Conservation (phyloP, 352 stramenopile genomes). For the Globisporangium okanoganense region DNA sequence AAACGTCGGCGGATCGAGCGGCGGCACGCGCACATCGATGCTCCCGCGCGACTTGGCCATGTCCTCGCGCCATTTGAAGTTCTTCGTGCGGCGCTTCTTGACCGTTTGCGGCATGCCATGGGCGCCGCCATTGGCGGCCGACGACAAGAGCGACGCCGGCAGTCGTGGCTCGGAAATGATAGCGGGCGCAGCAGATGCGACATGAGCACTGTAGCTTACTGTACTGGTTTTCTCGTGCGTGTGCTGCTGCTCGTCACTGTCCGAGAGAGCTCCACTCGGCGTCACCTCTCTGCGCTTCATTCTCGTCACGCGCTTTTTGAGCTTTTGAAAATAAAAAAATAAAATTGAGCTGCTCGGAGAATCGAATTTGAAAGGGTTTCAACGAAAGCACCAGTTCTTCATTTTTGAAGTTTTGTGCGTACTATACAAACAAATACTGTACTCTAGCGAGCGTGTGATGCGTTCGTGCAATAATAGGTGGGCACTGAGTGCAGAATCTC, state of each 20-base stretch:
- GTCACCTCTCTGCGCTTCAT: constrained; percentile 13
- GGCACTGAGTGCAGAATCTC: no score
- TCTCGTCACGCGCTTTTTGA: not conserved
- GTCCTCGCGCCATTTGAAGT: constrained; percentile 75
- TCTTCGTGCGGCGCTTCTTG: constrained; percentile 82
- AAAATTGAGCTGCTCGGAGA: no score
- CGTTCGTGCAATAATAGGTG: no score
- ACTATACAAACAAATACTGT: no score
- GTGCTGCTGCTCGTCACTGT: not conserved
- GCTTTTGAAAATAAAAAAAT: no score
- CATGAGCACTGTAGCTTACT: not conserved
- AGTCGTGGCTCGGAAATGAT: not conserved
- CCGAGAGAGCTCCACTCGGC: constrained; percentile 2
- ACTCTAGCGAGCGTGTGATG: no score
- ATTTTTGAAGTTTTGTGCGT: no score
- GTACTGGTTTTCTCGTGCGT: not conserved
- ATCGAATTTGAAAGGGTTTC: not conserved
- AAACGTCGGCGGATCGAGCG: constrained; percentile 56
- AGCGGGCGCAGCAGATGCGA: not conserved
- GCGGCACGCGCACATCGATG: constrained; percentile 37
- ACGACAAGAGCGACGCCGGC: not conserved
- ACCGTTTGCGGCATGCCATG: constrained; percentile 25
- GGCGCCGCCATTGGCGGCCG: not conserved
- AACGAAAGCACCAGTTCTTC: no score
- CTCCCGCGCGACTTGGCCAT: constrained; percentile 48